Evolutionary conservation across 2,329 filamentous ascomycete species (phyloP), one percentile per base, ranked within the genome.

Genomic region (Bertia moriformis): DNA sequence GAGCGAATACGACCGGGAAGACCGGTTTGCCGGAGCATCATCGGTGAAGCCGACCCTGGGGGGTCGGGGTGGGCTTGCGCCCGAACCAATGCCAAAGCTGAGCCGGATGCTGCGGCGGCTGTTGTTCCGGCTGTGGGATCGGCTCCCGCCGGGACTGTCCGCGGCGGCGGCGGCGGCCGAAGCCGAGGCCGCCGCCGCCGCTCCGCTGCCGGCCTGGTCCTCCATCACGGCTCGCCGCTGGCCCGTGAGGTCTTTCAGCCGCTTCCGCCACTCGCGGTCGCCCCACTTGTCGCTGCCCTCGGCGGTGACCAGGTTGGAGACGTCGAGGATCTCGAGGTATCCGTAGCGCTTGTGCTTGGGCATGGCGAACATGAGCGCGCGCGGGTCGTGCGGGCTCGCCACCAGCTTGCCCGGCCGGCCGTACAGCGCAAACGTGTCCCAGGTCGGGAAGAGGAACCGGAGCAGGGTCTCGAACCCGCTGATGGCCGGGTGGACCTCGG

Each of bases 361-460:
- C 79, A 98, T 93, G 4, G 88, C 91, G 57, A 96, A 98, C 91
- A 98, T 98, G 46, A 98, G 68, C 41, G 91, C 93, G 36, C 86
- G 76, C 3, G 83, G 68, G 57, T 96, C 88, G 35, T 88, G 71
- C 0, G 83, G 80, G 52, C 93, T 93, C 2, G 91, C 86, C 22
- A 94, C 78, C 35, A 98, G 67, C 44, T 85, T 78, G 19, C 75
- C 83, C 0, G 91, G 91, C 17, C 91, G 81, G 19, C 91, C 91
- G 50, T 98, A 98, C 1, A 98, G 66, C 29, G 71, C 77, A 56
- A 95, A 98, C 0, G 85, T 85, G 55, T 98, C 91, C 66, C 85
- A 98, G 0, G 87, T 84, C 0, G 91, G 91, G 55, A 98, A 93
- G 12, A 98, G 66, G 62, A 84, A 95, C 36, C 86, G 76, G 22